phyloP scores from a whole-genome alignment of 139 green algal species.

The Mesotaenium endlicherianum region DNA sequence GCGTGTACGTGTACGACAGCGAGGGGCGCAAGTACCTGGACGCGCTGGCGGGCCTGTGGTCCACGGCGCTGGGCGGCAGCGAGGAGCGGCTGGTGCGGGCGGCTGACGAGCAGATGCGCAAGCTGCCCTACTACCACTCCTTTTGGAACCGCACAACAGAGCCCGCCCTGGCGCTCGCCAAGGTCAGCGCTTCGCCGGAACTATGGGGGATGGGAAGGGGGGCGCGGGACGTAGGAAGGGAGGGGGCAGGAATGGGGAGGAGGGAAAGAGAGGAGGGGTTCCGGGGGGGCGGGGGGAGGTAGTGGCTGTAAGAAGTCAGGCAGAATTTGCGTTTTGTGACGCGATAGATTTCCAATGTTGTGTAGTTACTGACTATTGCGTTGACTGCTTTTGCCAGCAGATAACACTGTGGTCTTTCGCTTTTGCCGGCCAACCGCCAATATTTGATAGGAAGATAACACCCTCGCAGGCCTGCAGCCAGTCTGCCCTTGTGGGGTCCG shows the following conservation, averaged over 20 bases:
- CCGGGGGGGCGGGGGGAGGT: neutral
- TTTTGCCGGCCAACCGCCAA: too few relatives aligned
- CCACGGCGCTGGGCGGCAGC: slow-evolving; percentile 48
- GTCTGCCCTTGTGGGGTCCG: too few relatives aligned
- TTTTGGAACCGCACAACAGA: slow-evolving; percentile 58
- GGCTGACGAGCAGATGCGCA: slow-evolving; percentile 40
- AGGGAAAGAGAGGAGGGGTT: neutral
- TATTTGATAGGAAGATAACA: too few relatives aligned
- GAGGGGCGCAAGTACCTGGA: slow-evolving; percentile 52
- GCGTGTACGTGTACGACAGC: slow-evolving; percentile 52
- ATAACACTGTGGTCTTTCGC: too few relatives aligned
- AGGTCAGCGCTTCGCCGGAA: neutral
- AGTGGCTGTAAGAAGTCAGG: neutral
- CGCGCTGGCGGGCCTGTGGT: slow-evolving; percentile 55
- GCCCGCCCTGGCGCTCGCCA: slow-evolving; percentile 42
- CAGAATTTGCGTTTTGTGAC: neutral
- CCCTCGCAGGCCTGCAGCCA: too few relatives aligned
- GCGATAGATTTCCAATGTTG: neutral
- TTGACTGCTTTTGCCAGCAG: too few relatives aligned
- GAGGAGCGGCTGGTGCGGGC: slow-evolving; percentile 43
- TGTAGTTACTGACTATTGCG: too few relatives aligned
- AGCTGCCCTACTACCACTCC: slow-evolving; percentile 56
- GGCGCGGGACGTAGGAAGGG: neutral
- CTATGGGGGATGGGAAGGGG: neutral
- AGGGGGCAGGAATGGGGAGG: neutral